phyloP scores from a whole-genome alignment of 2,329 filamentous ascomycete species.

The Pseudocercospora macadamiae region DNA sequence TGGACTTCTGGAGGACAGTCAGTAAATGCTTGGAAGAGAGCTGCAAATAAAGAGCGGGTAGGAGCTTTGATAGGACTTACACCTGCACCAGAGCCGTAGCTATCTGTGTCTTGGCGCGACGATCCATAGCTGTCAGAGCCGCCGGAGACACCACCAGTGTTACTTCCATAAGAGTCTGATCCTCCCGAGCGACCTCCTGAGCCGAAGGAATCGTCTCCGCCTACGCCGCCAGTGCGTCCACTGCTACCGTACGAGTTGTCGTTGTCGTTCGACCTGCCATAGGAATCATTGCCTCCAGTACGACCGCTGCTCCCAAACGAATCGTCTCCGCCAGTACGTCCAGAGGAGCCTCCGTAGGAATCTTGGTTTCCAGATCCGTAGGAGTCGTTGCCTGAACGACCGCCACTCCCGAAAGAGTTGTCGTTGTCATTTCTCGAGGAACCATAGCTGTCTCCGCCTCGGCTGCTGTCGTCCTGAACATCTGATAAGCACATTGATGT shows the following conservation, averaged over 20 bases:
- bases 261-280: conserved; percentile 6
- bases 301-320: conserved; percentile 2
- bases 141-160: not conserved
- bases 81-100: conserved; percentile 15
- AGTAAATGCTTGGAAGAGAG: not conserved
- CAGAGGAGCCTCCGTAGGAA: too few species aligned
- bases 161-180: conserved; percentile 13
- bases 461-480: conserved; percentile 8
- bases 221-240: not conserved
- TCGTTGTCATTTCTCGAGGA: conserved; percentile 7
- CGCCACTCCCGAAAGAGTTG: conserved; percentile 20
- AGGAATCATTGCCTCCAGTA: conserved; percentile 11
- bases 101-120: conserved; percentile 14
- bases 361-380: too few species aligned
- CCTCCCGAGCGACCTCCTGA: conserved; percentile 6
- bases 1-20: conserved; percentile 2
- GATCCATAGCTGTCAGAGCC: conserved; percentile 1
- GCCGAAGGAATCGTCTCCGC: conserved; percentile 9
- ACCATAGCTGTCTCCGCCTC: not conserved
- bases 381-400: conserved; percentile 16
- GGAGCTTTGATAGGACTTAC: not conserved
- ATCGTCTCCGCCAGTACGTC: conserved; percentile 15
- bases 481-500: conserved; percentile 21
- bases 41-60: not conserved
- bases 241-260: not conserved